phyloP scores from a whole-genome alignment of 345 rosid genomes.

The Lumnitzera racemosa region DNA sequence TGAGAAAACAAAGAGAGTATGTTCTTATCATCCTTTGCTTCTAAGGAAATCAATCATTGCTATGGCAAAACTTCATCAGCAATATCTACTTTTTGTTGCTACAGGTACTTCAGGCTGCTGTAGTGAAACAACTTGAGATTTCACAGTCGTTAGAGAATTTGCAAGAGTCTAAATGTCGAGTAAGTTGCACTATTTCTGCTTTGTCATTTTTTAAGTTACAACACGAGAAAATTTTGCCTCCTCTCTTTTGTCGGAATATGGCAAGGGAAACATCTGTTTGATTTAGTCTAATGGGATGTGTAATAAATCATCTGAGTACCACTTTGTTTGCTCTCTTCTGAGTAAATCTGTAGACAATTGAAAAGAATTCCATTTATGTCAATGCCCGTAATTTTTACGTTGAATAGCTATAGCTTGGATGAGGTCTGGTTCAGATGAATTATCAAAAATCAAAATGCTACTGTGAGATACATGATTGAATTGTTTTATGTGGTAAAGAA shows the following conservation, averaged over 20 bases:
- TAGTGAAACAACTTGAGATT: constrained; percentile 75
- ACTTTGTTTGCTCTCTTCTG: too few relatives aligned
- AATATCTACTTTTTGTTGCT: constrained; percentile 4
- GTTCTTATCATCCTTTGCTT: constrained; percentile 6
- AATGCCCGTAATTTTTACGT: too few relatives aligned
- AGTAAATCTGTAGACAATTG: too few relatives aligned
- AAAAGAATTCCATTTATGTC: too few relatives aligned
- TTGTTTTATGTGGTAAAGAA: not conserved
- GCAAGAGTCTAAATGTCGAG: constrained; percentile 50
- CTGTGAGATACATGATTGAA: not conserved
- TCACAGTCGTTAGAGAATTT: constrained; percentile 48
- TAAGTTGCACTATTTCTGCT: constrained; percentile 28
- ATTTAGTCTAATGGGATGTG: too few relatives aligned
- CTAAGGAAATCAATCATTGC: too few relatives aligned
- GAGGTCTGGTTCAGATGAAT: not conserved
- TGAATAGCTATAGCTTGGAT: too few relatives aligned
- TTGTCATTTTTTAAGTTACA: not conserved
- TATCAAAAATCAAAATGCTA: not conserved
- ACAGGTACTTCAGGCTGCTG: constrained; percentile 69
- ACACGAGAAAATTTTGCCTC: not conserved
- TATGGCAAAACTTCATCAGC: too few relatives aligned
- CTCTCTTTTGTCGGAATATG: not conserved
- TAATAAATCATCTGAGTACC: too few relatives aligned
- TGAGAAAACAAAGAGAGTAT: constrained; percentile 79
- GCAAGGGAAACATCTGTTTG: not conserved